These are phyloP conservation scores for Aegilops sharonensis DNA, from an alignment of 176 grass and related monocot genomes.

Conservation along the genomic window DNA sequence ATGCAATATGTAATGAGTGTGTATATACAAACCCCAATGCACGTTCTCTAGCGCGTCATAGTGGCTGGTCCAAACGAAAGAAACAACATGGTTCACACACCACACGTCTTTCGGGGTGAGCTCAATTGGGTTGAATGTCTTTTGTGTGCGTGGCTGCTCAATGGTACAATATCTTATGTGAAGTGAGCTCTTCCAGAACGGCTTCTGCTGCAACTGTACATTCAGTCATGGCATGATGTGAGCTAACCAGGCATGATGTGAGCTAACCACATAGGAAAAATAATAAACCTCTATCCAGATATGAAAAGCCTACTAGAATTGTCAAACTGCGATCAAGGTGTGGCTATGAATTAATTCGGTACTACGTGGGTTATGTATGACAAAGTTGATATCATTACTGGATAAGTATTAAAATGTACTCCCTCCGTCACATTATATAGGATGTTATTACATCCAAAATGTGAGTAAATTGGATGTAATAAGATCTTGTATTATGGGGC, in stretches of 20 bases:
- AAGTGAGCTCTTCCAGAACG: not conserved
- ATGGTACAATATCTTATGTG: not conserved
- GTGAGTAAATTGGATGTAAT: too few species aligned
- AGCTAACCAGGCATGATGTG: not conserved
- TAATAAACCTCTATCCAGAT: too few species aligned
- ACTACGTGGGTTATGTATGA: not conserved
- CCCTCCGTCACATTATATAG: too few species aligned
- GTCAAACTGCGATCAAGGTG: not conserved
- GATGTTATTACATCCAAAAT: too few species aligned
- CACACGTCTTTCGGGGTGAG: not conserved
- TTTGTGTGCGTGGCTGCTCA: not conserved
- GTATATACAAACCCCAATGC: not conserved
- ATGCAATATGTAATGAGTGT: slow-evolving; percentile 21
- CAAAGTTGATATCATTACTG: too few species aligned
- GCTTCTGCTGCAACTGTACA: not conserved
- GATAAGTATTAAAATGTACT: not conserved
- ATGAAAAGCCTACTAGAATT: not conserved
- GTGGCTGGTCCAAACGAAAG: not conserved
- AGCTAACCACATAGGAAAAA: not conserved
- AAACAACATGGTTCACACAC: not conserved
- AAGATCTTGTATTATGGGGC: too few species aligned
- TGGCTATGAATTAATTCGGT: not conserved
- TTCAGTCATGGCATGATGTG: not conserved
- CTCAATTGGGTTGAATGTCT: not conserved
- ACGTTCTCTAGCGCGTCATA: not conserved